Evolutionary conservation across 1,139 yeast genomes (phyloP).

Genomic region (Zygosaccharomyces sapae): DNA sequence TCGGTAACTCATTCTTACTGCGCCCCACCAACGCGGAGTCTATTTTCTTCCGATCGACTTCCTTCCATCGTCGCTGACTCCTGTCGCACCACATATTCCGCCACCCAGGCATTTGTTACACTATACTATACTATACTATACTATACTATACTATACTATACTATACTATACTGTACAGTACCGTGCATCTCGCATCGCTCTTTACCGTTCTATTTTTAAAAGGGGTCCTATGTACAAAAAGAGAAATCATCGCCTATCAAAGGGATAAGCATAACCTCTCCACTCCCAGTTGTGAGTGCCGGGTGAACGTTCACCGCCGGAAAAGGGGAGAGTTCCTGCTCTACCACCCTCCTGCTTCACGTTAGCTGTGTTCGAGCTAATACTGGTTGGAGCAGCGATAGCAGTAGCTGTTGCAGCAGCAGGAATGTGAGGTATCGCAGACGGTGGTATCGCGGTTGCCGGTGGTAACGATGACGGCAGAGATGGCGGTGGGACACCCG

Average conservation of each 20-base stretch:
- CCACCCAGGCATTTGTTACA: no score
- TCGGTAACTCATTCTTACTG: no score
- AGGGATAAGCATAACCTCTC: background rate
- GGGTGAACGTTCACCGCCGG: background rate
- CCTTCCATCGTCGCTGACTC: no score
- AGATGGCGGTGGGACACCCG: conserved; percentile 3
- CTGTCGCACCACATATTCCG: no score
- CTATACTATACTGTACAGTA: no score
- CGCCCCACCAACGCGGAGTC: no score
- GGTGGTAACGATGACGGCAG: conserved; percentile 1
- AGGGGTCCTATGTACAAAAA: background rate
- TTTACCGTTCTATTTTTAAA: background rate
- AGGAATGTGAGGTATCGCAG: background rate
- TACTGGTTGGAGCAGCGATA: no score
- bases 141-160: no score
- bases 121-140: no score
- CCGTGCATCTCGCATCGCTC: no score
- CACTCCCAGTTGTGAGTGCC: background rate
- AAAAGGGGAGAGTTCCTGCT: background rate
- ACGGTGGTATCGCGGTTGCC: background rate
- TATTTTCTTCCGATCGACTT: no score
- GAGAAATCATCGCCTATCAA: background rate
- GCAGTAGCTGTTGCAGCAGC: background rate
- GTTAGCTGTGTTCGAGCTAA: background rate
- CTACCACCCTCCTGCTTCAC: background rate